These are phyloP conservation scores for Fusarium beomiforme DNA, from an alignment of 2,329 filamentous ascomycete species.

Conservation along the genomic window DNA sequence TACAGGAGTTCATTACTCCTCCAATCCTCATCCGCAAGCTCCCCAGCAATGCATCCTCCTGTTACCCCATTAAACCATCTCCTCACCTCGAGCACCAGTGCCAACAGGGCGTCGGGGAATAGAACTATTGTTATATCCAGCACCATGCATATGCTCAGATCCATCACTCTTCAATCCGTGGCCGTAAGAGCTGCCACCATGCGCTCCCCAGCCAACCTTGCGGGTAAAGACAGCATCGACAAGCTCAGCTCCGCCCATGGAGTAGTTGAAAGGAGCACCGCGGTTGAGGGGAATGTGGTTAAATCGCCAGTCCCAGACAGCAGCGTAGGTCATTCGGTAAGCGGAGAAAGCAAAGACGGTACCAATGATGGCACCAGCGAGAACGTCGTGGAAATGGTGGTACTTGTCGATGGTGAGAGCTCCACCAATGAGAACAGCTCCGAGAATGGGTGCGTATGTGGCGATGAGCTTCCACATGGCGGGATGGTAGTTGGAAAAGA, in stretches of 20 bases:
- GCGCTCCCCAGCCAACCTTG: conserved; percentile 67
- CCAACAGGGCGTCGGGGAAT: conserved; percentile 35
- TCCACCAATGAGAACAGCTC: conserved; percentile 73
- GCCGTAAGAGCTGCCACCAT: conserved; percentile 18
- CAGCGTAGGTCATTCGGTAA: conserved; percentile 75
- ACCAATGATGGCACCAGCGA: conserved; percentile 73
- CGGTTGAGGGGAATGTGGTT: conserved; percentile 73
- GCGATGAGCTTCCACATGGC: conserved; percentile 78
- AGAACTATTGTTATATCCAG: conserved; percentile 12
- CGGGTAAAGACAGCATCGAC: conserved; percentile 66
- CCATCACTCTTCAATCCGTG: conserved; percentile 26
- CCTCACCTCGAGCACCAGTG: conserved; percentile 3
- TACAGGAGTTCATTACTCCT: not conserved
- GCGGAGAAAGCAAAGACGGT: conserved; percentile 71
- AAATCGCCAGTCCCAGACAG: conserved; percentile 73
- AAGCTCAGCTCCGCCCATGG: conserved; percentile 55
- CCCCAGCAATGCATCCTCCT: no score
- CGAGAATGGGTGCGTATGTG: conserved; percentile 73
- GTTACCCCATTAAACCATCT: conserved; percentile 25
- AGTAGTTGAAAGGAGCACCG: conserved; percentile 64
- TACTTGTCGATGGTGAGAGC: conserved; percentile 77
- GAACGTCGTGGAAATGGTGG: conserved; percentile 80
- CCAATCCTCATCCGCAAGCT: not conserved
- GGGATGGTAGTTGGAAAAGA: conserved; percentile 77
- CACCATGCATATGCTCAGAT: conserved; percentile 24